A percentile compares a stretch with the other conserved stretches of the same genome.
Conservation (phyloP, 805 yeast species). For the Candida hispaniensis region DNA sequence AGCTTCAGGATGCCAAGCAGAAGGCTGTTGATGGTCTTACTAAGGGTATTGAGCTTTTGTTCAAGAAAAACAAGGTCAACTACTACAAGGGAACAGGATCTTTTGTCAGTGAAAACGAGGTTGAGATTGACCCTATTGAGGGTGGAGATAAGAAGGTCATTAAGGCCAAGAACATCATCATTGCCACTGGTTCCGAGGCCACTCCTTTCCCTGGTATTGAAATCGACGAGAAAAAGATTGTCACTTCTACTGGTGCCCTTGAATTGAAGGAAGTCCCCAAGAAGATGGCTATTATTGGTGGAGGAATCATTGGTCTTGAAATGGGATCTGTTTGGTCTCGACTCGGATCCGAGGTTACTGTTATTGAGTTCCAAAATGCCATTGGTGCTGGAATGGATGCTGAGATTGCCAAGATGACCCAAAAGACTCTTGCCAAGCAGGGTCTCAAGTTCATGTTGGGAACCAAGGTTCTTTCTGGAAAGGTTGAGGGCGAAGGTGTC, state of each 20-base stretch:
- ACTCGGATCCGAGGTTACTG: slow-evolving; percentile 90
- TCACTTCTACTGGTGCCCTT: slow-evolving; percentile 88
- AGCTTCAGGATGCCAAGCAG: slow-evolving; percentile 87
- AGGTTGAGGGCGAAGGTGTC: slow-evolving; percentile 80
- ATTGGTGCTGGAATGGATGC: slow-evolving; percentile 98
- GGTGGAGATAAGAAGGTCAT: slow-evolving; percentile 65
- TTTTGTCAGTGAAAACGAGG: slow-evolving; percentile 66
- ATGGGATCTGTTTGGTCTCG: slow-evolving; percentile 98
- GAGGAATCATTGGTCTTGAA: slow-evolving; percentile 98
- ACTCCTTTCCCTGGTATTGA: slow-evolving; percentile 98
- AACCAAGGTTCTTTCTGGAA: slow-evolving; percentile 82
- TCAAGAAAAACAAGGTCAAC: slow-evolving; percentile 90
- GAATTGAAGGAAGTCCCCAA: slow-evolving; percentile 84
- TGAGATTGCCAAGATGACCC: slow-evolving; percentile 84
- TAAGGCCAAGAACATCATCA: slow-evolving; percentile 76
- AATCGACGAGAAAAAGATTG: slow-evolving; percentile 94
- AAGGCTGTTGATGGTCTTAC: slow-evolving; percentile 82
- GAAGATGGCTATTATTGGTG: slow-evolving; percentile 87
- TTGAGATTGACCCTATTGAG: slow-evolving; percentile 77
- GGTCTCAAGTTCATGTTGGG: slow-evolving; percentile 88
- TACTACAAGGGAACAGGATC: slow-evolving; percentile 92
- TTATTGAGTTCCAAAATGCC: slow-evolving; percentile 78
- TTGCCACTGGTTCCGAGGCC: slow-evolving; percentile 98
- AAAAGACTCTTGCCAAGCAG: slow-evolving; percentile 85
- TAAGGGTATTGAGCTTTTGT: slow-evolving; percentile 85